These are phyloP conservation scores for Zopfochytrium polystomum DNA, from an alignment of 371 early-diverging fungal genomes.

Conservation along the genomic window DNA sequence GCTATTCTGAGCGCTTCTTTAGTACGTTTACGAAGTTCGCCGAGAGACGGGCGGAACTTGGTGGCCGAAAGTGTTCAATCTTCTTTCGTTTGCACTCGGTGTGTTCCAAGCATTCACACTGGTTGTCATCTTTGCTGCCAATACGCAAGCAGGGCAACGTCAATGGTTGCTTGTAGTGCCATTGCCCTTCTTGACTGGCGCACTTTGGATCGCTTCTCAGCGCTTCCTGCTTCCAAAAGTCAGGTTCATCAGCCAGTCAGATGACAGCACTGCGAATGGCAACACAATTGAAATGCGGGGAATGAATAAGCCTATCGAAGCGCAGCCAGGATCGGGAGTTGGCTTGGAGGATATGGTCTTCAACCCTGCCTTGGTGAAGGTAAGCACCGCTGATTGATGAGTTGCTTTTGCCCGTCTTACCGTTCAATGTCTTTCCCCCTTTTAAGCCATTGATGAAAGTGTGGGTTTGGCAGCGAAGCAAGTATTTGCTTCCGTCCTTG, in stretches of 20 bases:
- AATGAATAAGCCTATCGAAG: background rate
- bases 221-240: conserved; percentile 31
- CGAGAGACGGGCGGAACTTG: conserved; percentile 74
- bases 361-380: conserved; percentile 34
- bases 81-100: conserved; percentile 59
- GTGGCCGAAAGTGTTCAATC: conserved; percentile 73
- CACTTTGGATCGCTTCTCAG: conserved; percentile 55
- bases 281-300: too few relatives aligned
- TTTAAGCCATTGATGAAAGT: conserved; percentile 29
- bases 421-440: background rate
- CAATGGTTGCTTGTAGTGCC: conserved; percentile 47
- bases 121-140: conserved; percentile 50
- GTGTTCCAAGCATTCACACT: conserved; percentile 68
- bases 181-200: conserved; percentile 58
- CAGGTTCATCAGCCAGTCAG: conserved; percentile 11
- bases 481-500: conserved; percentile 10
- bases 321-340: background rate
- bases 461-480: conserved; percentile 23
- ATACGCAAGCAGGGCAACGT: conserved; percentile 5
- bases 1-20: conserved; percentile 16
- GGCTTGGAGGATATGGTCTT: conserved; percentile 28
- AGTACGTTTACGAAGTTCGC: conserved; percentile 57
- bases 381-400: too few relatives aligned
- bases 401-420: too few relatives aligned
- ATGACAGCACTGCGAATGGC: background rate